phyloP scores from a whole-genome alignment of 2,329 filamentous ascomycete species.

The Tolypocladium ovalisporum region DNA sequence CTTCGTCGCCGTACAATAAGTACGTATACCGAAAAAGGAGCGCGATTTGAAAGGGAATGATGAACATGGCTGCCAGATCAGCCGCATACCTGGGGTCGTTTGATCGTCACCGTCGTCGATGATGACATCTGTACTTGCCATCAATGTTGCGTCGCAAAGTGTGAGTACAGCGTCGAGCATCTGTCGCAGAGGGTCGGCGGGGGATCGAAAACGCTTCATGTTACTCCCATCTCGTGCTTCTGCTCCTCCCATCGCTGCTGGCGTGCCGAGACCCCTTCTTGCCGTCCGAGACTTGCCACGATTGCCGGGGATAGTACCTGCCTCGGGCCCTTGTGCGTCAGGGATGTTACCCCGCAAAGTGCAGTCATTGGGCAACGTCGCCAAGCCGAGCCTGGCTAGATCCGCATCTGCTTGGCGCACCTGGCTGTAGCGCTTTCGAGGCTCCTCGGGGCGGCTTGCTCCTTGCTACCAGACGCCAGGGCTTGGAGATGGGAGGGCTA shows the following conservation, averaged over 20 bases:
- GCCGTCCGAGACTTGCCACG: neutral
- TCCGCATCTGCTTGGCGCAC: neutral
- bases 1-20: neutral
- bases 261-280: neutral
- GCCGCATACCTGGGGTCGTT: neutral
- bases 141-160: no score
- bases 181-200: neutral
- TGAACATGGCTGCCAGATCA: neutral
- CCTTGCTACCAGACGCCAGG: neutral
- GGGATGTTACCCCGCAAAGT: constrained; percentile 8
- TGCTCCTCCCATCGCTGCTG: neutral
- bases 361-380: constrained; percentile 3
- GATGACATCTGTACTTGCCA: neutral
- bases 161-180: no score
- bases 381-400: neutral
- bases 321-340: neutral
- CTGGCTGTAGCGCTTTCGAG: neutral
- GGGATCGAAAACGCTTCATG: neutral
- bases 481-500: neutral
- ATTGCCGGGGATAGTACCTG: neutral
- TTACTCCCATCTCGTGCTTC: neutral
- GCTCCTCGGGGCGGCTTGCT: neutral
- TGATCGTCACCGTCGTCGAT: neutral
- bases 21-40: neutral
- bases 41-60: neutral